These are phyloP conservation scores for Quercus suber DNA, from an alignment of 306 rosid genomes.

Conservation along the genomic window DNA sequence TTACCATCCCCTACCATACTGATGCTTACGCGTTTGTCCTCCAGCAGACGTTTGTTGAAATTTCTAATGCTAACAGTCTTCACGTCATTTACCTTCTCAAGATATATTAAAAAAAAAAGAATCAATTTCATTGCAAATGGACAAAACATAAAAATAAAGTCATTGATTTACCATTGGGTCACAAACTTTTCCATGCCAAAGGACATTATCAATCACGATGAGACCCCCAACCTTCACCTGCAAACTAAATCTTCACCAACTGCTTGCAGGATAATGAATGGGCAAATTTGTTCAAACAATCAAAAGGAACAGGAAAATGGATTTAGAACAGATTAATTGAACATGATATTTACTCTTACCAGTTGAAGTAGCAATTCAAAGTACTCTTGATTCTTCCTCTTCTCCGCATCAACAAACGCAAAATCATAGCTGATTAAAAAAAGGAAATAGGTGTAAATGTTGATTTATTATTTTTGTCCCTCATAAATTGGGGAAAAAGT, in stretches of 20 bases:
- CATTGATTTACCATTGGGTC: constrained; percentile 60
- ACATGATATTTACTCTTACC: constrained; percentile 43
- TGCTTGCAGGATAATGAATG: constrained; percentile 5
- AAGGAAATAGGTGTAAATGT: constrained; percentile 19
- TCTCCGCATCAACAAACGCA: constrained; percentile 94
- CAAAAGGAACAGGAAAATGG: constrained; percentile 4
- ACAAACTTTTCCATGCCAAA: constrained; percentile 97
- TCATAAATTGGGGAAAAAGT: neutral
- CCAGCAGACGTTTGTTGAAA: constrained; percentile 55
- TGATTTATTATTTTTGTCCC: constrained; percentile 4
- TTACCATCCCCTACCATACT: constrained; percentile 61
- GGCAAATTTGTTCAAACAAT: neutral
- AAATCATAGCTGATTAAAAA: constrained; percentile 74
- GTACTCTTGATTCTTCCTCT: constrained; percentile 76
- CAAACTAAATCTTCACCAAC: constrained; percentile 4
- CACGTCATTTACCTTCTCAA: constrained; percentile 65
- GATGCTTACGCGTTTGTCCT: constrained; percentile 74
- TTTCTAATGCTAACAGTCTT: constrained; percentile 76
- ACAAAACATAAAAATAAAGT: constrained; percentile 5
- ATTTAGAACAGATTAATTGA: neutral
- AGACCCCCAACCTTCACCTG: constrained; percentile 89
- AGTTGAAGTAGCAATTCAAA: constrained; percentile 72
- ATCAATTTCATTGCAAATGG: constrained; percentile 18
- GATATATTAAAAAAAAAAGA: neutral
- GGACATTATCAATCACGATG: constrained; percentile 84